These are phyloP conservation scores for Colletotrichum sublineola DNA, from an alignment of 2,329 filamentous ascomycete genomes.

Conservation along the genomic window DNA sequence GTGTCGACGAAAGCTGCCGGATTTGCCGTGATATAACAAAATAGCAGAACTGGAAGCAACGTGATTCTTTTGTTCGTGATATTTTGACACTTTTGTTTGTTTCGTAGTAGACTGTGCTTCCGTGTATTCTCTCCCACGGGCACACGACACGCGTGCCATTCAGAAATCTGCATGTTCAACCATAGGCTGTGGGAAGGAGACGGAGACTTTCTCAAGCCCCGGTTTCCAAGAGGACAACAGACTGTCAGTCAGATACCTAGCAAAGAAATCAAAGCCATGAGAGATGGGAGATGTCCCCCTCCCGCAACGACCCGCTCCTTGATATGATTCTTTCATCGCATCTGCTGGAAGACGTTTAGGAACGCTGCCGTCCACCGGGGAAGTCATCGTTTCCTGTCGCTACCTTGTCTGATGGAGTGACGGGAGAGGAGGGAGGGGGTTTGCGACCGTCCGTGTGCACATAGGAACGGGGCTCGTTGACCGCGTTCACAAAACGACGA, in stretches of 20 bases:
- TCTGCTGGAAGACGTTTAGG: neutral
- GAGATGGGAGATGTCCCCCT: neutral
- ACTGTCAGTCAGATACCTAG: neutral
- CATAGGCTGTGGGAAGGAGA: too few relatives aligned
- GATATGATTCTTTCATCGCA: neutral
- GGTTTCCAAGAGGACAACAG: too few relatives aligned
- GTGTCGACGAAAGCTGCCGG: neutral
- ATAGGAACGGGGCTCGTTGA: too few relatives aligned
- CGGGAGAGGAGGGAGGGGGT: too few relatives aligned
- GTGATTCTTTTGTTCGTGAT: too few relatives aligned
- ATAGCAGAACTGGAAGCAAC: too few relatives aligned
- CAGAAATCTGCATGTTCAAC: neutral
- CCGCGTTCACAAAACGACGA: neutral
- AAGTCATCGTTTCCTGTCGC: neutral
- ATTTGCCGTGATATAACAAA: neutral
- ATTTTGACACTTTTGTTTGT: too few relatives aligned
- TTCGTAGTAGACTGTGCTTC: too few relatives aligned
- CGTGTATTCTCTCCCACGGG: too few relatives aligned
- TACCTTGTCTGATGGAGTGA: neutral
- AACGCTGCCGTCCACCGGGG: neutral
- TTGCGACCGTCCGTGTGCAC: neutral
- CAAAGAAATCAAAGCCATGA: neutral
- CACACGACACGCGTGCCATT: neutral
- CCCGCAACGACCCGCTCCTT: neutral
- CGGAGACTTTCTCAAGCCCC: too few relatives aligned